Evolutionary conservation across 1,139 yeast species (phyloP).

Genomic region (Kodamaea plutei): DNA sequence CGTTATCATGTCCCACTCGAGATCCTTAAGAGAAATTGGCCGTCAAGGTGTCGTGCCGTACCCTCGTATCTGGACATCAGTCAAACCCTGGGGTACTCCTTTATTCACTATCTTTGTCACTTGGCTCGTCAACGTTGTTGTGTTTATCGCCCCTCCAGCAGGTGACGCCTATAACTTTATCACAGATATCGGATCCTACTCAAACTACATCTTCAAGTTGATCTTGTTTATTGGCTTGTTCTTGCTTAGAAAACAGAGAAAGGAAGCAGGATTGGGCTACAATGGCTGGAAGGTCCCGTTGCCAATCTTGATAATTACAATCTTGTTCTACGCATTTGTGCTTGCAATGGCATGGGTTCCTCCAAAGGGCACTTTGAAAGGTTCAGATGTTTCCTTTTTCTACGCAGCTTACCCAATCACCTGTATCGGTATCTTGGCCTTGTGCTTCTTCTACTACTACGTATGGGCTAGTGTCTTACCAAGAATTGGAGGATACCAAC

Average conservation of each 20-base stretch:
- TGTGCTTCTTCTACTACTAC: slow-evolving; percentile 30
- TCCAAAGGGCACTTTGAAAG: slow-evolving; percentile 30
- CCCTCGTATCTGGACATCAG: slow-evolving; percentile 35
- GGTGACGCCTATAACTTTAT: slow-evolving; percentile 47
- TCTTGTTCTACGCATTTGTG: slow-evolving; percentile 31
- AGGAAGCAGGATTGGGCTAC: slow-evolving; percentile 30
- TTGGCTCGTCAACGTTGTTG: slow-evolving; percentile 34
- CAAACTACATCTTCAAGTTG: slow-evolving; percentile 25
- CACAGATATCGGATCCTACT: slow-evolving; percentile 24
- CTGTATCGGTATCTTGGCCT: slow-evolving; percentile 26
- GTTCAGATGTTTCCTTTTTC: slow-evolving; percentile 33
- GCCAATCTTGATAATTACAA: slow-evolving; percentile 24
- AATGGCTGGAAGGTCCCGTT: slow-evolving; percentile 30
- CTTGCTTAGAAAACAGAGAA: slow-evolving; percentile 31
- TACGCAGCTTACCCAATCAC: slow-evolving; percentile 26
- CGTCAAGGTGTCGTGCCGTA: slow-evolving; percentile 46
- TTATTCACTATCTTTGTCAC: slow-evolving; percentile 34
- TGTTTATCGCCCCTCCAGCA: slow-evolving; percentile 41
- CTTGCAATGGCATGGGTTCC: slow-evolving; percentile 40
- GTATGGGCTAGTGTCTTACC: slow-evolving; percentile 38
- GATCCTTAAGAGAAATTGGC: slow-evolving; percentile 43
- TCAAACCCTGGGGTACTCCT: slow-evolving; percentile 43
- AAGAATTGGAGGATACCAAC: slow-evolving; percentile 27
- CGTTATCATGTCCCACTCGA: slow-evolving; percentile 37
- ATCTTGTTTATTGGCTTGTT: slow-evolving; percentile 33